phyloP scores from a whole-genome alignment of 2,329 filamentous ascomycete species.

The Exophiala sp. region DNA sequence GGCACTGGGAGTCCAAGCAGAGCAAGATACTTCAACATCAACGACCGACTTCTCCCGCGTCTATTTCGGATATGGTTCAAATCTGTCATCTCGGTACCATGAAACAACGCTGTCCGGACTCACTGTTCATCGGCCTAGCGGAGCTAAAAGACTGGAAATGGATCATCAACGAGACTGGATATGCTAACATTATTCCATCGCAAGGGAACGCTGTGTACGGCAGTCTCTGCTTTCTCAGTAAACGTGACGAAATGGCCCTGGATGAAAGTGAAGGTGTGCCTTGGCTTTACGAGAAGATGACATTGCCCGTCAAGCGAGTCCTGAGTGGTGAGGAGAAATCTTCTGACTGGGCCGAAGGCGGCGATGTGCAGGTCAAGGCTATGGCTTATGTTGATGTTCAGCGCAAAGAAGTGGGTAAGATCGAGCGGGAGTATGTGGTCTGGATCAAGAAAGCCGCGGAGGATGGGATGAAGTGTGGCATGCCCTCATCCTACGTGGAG shows the following conservation, averaged over 20 bases:
- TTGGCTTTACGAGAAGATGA: constrained; percentile 13
- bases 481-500: constrained; percentile 12
- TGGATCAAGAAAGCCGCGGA: constrained; percentile 17
- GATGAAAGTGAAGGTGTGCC: constrained; percentile 17
- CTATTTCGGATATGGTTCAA: constrained; percentile 51
- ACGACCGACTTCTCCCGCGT: constrained; percentile 17
- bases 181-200: constrained; percentile 41
- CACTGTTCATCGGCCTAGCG: constrained; percentile 40
- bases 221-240: constrained; percentile 13
- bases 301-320: constrained; percentile 29
- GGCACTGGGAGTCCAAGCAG: not conserved
- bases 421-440: constrained; percentile 14
- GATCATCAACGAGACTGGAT: constrained; percentile 50
- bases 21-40: not conserved
- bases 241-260: constrained; percentile 25
- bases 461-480: constrained; percentile 7
- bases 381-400: constrained; percentile 13
- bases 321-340: not conserved
- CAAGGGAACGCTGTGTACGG: constrained; percentile 12
- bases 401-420: constrained; percentile 5
- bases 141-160: constrained; percentile 41
- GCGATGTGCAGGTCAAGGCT: constrained; percentile 10
- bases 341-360: not conserved
- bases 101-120: constrained; percentile 43
- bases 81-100: constrained; percentile 47